Conservation (phyloP, 805 yeast species). For the Aciculoconidium aculeatum region DNA sequence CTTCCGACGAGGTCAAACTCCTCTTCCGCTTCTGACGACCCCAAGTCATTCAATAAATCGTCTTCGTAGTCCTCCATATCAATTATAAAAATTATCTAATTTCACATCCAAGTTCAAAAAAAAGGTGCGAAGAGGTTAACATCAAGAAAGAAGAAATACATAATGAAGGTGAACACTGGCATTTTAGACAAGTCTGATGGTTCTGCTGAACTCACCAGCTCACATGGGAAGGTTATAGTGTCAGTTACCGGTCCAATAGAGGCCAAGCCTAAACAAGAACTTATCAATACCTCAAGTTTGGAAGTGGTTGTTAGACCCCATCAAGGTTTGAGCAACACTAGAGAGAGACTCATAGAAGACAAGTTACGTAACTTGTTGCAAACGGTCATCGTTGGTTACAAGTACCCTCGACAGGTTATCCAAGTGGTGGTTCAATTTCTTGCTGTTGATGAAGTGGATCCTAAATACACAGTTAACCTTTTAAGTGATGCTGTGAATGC, state of each 20-base stretch:
- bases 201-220: slow-evolving; percentile 54
- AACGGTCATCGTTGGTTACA: slow-evolving; percentile 51
- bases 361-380: slow-evolving; percentile 57
- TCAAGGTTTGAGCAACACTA: slow-evolving; percentile 63
- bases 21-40: too few relatives aligned
- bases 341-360: slow-evolving; percentile 75
- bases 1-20: too few relatives aligned
- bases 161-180: slow-evolving; percentile 1
- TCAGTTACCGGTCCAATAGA: slow-evolving; percentile 92
- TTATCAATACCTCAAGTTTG: slow-evolving; percentile 70
- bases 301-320: slow-evolving; percentile 79
- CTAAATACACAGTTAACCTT: slow-evolving; percentile 40
- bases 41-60: slow-evolving; percentile 39
- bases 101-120: too few relatives aligned
- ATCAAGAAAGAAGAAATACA: background rate
- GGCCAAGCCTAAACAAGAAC: slow-evolving; percentile 73
- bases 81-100: too few relatives aligned
- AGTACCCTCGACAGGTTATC: slow-evolving; percentile 69
- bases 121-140: too few relatives aligned
- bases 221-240: slow-evolving; percentile 53
- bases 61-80: slow-evolving; percentile 31
- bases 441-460: slow-evolving; percentile 19
- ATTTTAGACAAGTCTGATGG: slow-evolving; percentile 63
- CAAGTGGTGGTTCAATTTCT: slow-evolving; percentile 39
- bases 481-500: slow-evolving; percentile 70